Evolutionary conservation across 164 flowering plant genomes (phyloP), one percentile per base, ranked within the genome.

Genomic region (Aristolochia californica): DNA sequence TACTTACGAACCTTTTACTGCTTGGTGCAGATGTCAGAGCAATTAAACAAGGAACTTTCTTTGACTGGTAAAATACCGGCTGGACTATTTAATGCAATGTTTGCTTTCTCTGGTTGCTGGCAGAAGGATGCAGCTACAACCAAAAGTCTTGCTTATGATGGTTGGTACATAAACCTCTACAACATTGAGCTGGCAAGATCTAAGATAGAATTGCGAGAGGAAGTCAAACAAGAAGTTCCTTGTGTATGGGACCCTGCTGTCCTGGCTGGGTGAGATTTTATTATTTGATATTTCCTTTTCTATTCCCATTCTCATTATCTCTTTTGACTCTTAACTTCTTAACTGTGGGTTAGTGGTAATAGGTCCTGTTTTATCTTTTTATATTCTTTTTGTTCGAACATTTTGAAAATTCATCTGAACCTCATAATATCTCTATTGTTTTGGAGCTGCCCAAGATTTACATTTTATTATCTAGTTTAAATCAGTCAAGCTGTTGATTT

Each of bases 211-310:
- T 65, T 91, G 22, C 70, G 73, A 17, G 83, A 86, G 43, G 64
- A 70, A 48, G 80, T 91, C 48, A 84, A 77, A 52, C 71, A 66
- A 45, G 88, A 81, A 54, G 84, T 91, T 44, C 98, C 98, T 21
- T 60, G 84, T 40, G 59, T 82, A 13, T 91, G 98, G 98, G 95
- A 91, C 38, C 83, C 98, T 72, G 74, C 71, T 58, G 88, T 87
- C 54, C 75, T 91, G 47, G 82, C 95, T n/a, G 78, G 76, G 98
- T 88, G 75, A 76, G 84, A 52, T 63, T 23, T 56, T 28, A 28
- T 28, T 28, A 2, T 28, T 28, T 28, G 3, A 28, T 28, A 2
- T 28, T 28, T 28, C 34, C 3, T 28, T 7, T 28, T 28, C 34
- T 28, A 28, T 28, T 28, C 3, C 34, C 34, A 28, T 28, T 7